These are phyloP conservation scores for Amaranthus hypochondriacus DNA, from an alignment of 148 eudicot genomes.

Conservation along the genomic window DNA sequence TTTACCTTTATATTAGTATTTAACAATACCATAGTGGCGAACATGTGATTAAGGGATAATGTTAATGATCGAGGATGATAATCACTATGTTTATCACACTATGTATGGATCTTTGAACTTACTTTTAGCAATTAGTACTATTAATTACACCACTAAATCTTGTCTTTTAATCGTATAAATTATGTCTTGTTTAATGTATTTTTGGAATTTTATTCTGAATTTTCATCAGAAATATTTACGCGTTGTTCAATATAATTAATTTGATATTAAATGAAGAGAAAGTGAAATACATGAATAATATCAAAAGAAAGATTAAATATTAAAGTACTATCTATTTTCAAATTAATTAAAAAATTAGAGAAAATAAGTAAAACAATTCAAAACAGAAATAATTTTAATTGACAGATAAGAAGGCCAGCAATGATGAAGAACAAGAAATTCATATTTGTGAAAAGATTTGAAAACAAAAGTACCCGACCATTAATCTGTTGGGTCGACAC, in stretches of 20 bases:
- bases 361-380: too few relatives aligned
- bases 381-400: too few relatives aligned
- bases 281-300: too few relatives aligned
- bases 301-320: too few relatives aligned
- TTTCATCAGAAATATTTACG: too few relatives aligned
- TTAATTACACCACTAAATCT: not conserved
- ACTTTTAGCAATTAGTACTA: not conserved
- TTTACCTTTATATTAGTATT: too few relatives aligned
- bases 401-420: not conserved
- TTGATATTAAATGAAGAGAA: too few relatives aligned
- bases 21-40: not conserved
- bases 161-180: not conserved
- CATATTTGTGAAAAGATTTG: constrained; percentile 8
- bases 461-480: not conserved
- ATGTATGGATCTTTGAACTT: not conserved
- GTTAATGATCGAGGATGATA: not conserved
- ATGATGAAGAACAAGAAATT: not conserved
- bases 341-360: too few relatives aligned
- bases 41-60: not conserved
- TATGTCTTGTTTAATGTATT: too few relatives aligned
- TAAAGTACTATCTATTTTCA: too few relatives aligned
- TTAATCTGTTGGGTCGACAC: not conserved
- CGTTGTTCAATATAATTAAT: too few relatives aligned
- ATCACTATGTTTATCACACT: not conserved
- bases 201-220: too few relatives aligned